phyloP scores from a whole-genome alignment of 306 rosid species.

The Notholithocarpus densiflorus region DNA sequence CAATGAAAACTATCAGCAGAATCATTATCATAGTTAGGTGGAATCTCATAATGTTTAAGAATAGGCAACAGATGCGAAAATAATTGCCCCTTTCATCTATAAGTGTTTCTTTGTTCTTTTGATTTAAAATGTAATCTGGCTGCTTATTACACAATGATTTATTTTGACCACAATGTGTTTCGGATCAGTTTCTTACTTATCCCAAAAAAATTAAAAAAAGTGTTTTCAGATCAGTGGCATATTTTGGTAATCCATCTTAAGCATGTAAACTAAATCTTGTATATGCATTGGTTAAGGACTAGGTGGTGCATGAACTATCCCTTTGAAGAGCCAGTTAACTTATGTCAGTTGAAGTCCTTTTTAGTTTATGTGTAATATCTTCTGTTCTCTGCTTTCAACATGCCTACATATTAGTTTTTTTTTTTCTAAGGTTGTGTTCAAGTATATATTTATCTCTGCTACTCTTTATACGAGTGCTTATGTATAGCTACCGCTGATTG shows the following conservation, averaged over 20 bases:
- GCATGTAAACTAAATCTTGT: not conserved
- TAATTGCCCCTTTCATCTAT: not conserved
- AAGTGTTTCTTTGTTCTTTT: not conserved
- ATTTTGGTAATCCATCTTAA: conserved; percentile 6
- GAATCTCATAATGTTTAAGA: not conserved
- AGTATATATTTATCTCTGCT: conserved; percentile 2
- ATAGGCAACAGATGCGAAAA: not conserved
- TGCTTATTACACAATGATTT: not conserved
- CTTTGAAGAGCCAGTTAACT: not conserved
- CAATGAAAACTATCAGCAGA: not conserved
- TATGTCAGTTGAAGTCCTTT: not conserved
- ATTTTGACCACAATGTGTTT: not conserved
- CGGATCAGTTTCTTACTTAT: not conserved
- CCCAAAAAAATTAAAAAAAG: too few relatives aligned
- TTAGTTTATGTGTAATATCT: not conserved
- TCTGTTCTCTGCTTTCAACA: not conserved
- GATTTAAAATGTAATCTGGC: not conserved
- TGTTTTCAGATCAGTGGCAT: not conserved
- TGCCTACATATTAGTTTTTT: not conserved
- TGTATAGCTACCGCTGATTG: not conserved
- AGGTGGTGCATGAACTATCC: not conserved
- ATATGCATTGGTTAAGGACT: not conserved
- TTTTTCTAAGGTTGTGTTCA: not conserved
- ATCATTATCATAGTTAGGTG: conserved; percentile 4
- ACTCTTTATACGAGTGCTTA: not conserved